Evolutionary conservation across 2,329 filamentous ascomycete species (phyloP), one percentile per base, ranked within the genome.

Genomic region (Sphaerulina musiva): DNA sequence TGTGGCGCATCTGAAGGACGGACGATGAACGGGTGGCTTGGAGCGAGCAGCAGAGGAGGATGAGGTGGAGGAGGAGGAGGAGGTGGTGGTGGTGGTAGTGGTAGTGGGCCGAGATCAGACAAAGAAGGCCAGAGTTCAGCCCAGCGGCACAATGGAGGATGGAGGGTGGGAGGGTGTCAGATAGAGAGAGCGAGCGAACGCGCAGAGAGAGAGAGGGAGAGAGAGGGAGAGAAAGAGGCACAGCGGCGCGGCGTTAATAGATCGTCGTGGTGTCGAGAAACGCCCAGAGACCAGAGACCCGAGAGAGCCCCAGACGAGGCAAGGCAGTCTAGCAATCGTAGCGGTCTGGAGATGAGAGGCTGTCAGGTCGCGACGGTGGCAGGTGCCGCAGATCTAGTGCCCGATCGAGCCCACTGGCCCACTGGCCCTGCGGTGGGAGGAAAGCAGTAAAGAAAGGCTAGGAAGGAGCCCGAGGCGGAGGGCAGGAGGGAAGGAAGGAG

Each of bases 341-440:
- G 63, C 63, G 63, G 63, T 66, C 62, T 64, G 62, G 54, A 60
- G 55, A 62, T 53, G 57, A 41, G 20, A 20, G 20, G 20, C 20
- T 20, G 20, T 20, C 20, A 20, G 20, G 20, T 20, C 20, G 20
- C 20, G 20, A 20, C 20, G 20, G 20, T 20, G 20, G 20, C 58
- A 50, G 49, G 46, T 54, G 59, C 53, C 57, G 62, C 62, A 52
- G 56, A 55, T 57, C 51, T 38, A 26, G 39, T 31, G 41, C 48
- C 54, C 23, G 56, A 55, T 58, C 43, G 36, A 44, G 46, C 42
- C 48, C 29, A 42, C 46, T 20, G 20, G 20, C 20, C 20, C 20
- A 20, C 20, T 20, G 20, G 20, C 20, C 29, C 45, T 46, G 53
- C 45, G 23, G 26, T 29, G 26, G 2, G 20, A 20, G 20, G 20